Conservation (phyloP, 805 yeast genomes). For the Candida easanensis region DNA sequence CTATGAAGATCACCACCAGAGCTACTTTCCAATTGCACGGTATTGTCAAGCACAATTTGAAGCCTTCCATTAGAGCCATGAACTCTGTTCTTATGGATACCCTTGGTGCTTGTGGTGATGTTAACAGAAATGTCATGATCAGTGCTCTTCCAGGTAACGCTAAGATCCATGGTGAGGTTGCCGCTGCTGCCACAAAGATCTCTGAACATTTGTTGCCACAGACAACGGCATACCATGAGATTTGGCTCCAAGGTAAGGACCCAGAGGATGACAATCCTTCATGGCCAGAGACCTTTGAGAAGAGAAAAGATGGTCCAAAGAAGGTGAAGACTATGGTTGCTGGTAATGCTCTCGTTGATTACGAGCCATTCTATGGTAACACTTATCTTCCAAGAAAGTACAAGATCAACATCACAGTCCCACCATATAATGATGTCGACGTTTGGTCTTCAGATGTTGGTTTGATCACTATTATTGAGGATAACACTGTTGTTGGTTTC, state of each 20-base stretch:
- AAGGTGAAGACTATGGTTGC: slow-evolving; percentile 82
- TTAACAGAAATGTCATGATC: slow-evolving; percentile 91
- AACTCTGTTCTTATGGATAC: slow-evolving; percentile 89
- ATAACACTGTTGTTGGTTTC: slow-evolving; percentile 67
- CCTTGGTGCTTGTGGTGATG: slow-evolving; percentile 98
- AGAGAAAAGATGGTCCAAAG: slow-evolving; percentile 70
- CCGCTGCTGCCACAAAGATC: slow-evolving; percentile 56
- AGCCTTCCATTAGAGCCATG: slow-evolving; percentile 90
- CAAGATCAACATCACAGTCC: slow-evolving; percentile 91
- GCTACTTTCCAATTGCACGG: slow-evolving; percentile 98
- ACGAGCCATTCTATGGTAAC: slow-evolving; percentile 86
- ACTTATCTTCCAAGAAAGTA: slow-evolving; percentile 92
- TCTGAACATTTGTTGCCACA: slow-evolving; percentile 84
- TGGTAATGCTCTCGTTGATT: slow-evolving; percentile 77
- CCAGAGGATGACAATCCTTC: slow-evolving; percentile 59
- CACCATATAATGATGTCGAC: slow-evolving; percentile 95
- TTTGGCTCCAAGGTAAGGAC: slow-evolving; percentile 90
- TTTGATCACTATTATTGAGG: slow-evolving; percentile 76
- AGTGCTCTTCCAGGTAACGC: slow-evolving; percentile 88
- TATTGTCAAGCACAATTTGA: slow-evolving; percentile 83
- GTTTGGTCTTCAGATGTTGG: slow-evolving; percentile 96
- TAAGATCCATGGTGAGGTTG: slow-evolving; percentile 74
- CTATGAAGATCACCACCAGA: slow-evolving; percentile 91
- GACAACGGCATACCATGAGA: slow-evolving; percentile 95
- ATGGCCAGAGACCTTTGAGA: slow-evolving; percentile 62